Base-by-base conservation (phyloP, 108 stramenopile species). In the Cyclotella cryptica region DNA sequence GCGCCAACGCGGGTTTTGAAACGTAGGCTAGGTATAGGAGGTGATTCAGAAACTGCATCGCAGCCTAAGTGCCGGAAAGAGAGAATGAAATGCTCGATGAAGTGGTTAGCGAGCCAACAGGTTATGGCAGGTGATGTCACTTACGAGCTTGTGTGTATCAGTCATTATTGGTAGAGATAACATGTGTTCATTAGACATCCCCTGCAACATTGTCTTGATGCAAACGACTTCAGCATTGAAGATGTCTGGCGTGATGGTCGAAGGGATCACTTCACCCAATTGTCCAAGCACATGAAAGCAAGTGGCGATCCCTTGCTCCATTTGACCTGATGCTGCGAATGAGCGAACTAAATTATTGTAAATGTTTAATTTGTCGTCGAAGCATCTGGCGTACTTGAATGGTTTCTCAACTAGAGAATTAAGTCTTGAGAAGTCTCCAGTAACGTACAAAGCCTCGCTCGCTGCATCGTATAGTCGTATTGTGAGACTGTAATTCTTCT, bases 401-500 rank as follows among this genome's bases (percentile, higher is more conserved):
- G 77, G 80, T 3, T 72, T 62, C 11, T 76, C 55, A 47, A 71
- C 35, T 10, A 80, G 43, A 21, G 44, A 47, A 21, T 29, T 27
- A 7, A 77, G 55, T 26, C 39, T 61, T 15, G 74, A 68, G 66
- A 80, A 77, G 35, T 75, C 55, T 13, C 80, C 88, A 39, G 72
- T 64, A 42, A 63, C 78, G 44, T 66, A 84, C 40, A 80, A 63
- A 27, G 77, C 85, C 27, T 88, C 85, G 21, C 78, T 75, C 8
- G 66, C 75, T 47, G 84, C 80, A 68, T 84, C 85, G 66, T 85
- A 77, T 18, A 93, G 55, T 17, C 64, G 66, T 15, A 93, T 61
- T 11, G 80, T 84, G 12, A 93, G 75, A 60, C 83, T 82, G 66
- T 90, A 93, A 24, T 84, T 39, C 19, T 77, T 49, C n/a, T 84